Evolutionary conservation across 371 early-diverging fungal genomes (phyloP), one percentile per base, ranked within the genome.

Genomic region (Apophysomyces variabilis): DNA sequence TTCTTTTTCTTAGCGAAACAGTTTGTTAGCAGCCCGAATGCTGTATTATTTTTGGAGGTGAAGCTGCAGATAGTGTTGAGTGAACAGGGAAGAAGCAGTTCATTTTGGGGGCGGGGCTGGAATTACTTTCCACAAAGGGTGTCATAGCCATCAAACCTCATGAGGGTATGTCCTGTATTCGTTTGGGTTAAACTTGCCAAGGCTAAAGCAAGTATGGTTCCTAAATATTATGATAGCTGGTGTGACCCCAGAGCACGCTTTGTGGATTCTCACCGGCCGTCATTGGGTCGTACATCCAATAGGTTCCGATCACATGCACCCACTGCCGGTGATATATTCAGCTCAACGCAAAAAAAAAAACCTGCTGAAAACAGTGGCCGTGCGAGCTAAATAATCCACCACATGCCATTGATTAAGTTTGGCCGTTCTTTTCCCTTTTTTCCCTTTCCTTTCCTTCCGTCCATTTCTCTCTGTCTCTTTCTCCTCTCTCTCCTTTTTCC

Each of bases 321-420:
- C 54, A 50, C 54, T 50, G 54, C 54, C 21, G 54, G 54, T 2
- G 32, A 26, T 8, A 41, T 13, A 41, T 18, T 9, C 21, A n/a
- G 54, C 54, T 21, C n/a, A 21, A 16, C 8, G 32, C 32, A 1
- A 26, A 26, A 26, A 26, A 26, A 26, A 26, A 3, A 21, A 21
- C 54, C 54, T 50, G 54, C 21, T 50, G 54, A 50, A 50, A 50
- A 50, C 54, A 50, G 54, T 50, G 54, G 54, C 54, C 54, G 54
- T 50, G 54, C 54, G 54, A 50, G 54, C 54, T 5, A 50, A 50
- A 50, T 50, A 50, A 21, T 21, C 54, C 21, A 50, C 9, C 54
- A 50, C 54, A 50, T 50, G 54, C 54, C 54, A 50, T 50, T 50
- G 54, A 50, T 50, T 50, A 50, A 50, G 54, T 50, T 50, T 50